A percentile compares a stretch with the other conserved stretches of the same genome.
Evolutionary conservation across 164 flowering plant genomes (phyloP).

Genomic region (Magnolia kwangsiensis): DNA sequence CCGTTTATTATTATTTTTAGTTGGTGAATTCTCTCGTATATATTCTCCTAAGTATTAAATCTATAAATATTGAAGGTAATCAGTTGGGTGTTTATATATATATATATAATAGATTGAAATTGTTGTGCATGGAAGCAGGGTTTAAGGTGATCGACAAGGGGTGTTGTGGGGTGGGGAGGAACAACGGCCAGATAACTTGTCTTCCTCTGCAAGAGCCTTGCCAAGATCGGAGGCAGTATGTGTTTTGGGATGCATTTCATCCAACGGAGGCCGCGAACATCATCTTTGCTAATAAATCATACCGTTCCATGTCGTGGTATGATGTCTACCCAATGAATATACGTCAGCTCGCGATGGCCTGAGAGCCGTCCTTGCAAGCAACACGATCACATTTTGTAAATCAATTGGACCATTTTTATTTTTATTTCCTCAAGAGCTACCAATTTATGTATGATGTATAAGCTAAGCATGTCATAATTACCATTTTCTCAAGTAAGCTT

Average conservation of each 20-base stretch:
- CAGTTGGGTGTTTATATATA: no score
- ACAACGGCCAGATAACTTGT: slow-evolving; percentile 87
- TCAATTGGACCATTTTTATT: no score
- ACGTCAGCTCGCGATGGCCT: slow-evolving; percentile 46
- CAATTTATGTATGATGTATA: no score
- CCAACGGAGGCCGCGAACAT: slow-evolving; percentile 62
- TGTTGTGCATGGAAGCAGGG: slow-evolving; percentile 35
- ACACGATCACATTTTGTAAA: no score
- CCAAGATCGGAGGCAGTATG: slow-evolving; percentile 46
- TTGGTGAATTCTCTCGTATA: no score
- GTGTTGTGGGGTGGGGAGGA: slow-evolving; percentile 88
- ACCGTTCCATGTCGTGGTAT: slow-evolving; percentile 23
- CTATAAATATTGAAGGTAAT: no score
- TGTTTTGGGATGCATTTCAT: slow-evolving; percentile 92
- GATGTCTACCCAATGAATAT: slow-evolving; percentile 60
- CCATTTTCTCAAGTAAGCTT: no score
- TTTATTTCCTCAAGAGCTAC: no score
- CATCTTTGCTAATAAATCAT: slow-evolving; percentile 45
- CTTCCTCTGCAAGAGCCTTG: slow-evolving; percentile 87
- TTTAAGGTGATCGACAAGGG: slow-evolving; percentile 76
- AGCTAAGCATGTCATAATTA: no score
- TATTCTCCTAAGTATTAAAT: no score
- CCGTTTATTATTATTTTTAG: no score
- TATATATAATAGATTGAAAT: neutral
- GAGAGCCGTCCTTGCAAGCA: neutral